Base-by-base conservation (phyloP, 2,329 filamentous ascomycete species). In the Mycogone perniciosa region DNA sequence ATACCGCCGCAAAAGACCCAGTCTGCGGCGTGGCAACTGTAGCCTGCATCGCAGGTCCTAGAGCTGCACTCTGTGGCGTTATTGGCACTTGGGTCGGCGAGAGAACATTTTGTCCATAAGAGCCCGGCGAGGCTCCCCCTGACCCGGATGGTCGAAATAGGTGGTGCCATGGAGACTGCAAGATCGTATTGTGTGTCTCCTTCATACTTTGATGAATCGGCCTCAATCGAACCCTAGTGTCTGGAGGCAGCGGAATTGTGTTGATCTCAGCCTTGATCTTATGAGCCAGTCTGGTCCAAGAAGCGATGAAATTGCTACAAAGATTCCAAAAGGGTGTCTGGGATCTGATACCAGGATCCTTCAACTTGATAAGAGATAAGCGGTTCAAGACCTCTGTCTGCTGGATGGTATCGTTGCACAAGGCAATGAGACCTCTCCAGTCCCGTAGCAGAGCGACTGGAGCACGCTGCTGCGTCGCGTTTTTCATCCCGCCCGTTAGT, bases 1-100 rank as follows among this genome's bases (percentile, higher is more conserved):
- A 81, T 1, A 76, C 73, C 11, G 70, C 69, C 6, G 74, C 73
- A 60, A 83, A 82, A 1, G 77, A 79, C 2, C 71, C 75, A 53
- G 73, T 80, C 61, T 81, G 75, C 7, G 82, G 82, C 0, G 82
- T 88, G 4, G 89, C 87, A 8, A 96, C 85, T 0, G 89, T 96
- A 1, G 91, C 90, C 68, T 95, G 90, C 49, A 90, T 88, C 20
- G 91, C 91, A 5, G 91, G 89, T 0, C 91, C 92, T 5, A 96
- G 76, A 1, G 91, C 91, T 11, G 90, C 91, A 60, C 88, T 93
- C 55, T 96, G 79, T 6, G 92, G 91, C 1, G 91, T 96, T 61
- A 93, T 89, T 7, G 91, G 90, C 35, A 73, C 63, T 48, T 64
- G 10, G 54, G 63, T 51, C 56, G 58, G 62, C 10, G 52, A 54